Evolutionary conservation across 345 rosid genomes (phyloP).

Genomic region (Linum tenue): DNA sequence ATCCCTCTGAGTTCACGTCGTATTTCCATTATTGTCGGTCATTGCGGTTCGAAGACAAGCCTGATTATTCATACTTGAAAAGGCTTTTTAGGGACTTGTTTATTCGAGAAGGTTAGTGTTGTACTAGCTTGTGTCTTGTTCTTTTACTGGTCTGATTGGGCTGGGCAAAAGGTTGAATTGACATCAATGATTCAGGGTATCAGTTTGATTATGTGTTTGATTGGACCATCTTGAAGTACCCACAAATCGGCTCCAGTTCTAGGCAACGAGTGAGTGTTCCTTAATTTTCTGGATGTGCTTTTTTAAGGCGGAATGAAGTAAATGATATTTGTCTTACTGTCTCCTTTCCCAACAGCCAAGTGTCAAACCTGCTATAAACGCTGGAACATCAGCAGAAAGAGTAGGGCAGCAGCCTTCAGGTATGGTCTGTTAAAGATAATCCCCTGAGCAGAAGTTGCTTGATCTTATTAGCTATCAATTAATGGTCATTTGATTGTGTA

Average conservation of each 20-base stretch:
- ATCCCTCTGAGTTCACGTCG: not conserved
- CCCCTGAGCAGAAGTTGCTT: too few species aligned
- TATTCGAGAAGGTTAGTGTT: conserved; percentile 3
- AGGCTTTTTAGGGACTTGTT: conserved; percentile 4
- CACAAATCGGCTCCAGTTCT: not conserved
- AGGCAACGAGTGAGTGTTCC: not conserved
- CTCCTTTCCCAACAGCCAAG: too few species aligned
- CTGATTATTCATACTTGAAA: conserved; percentile 4
- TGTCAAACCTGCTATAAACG: too few species aligned
- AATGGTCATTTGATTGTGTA: too few species aligned
- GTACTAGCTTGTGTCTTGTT: too few species aligned
- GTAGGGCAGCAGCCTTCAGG: conserved; percentile 9
- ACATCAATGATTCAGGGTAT: not conserved
- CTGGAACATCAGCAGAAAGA: too few species aligned
- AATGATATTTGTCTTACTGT: too few species aligned
- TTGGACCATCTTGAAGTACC: not conserved
- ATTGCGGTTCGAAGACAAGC: conserved; percentile 3
- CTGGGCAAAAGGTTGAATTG: not conserved
- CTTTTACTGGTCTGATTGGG: too few species aligned
- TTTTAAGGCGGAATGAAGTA: too few species aligned
- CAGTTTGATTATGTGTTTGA: conserved; percentile 4
- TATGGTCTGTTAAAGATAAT: conserved; percentile 6
- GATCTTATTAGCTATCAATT: too few species aligned
- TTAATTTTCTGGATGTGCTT: too few species aligned
- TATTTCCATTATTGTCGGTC: conserved; percentile 5